A percentile compares a stretch with the other conserved stretches of the same genome.
phyloP scores from a whole-genome alignment of 1,284 basidiomycete genomes.

The Malassezia caprae region DNA sequence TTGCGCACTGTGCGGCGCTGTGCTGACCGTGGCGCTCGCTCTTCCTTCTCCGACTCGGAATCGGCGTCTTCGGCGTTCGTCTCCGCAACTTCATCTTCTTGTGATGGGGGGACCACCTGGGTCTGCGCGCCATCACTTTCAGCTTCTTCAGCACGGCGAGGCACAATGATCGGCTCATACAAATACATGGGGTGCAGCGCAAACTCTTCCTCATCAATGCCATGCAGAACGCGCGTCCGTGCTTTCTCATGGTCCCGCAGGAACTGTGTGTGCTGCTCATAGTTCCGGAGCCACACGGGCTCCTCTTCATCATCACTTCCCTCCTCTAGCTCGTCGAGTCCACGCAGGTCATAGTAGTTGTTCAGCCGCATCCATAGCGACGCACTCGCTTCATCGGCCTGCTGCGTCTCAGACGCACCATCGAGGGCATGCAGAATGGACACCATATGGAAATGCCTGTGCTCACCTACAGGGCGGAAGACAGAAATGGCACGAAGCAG shows the following conservation, averaged over 20 bases:
- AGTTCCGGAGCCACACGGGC: slow-evolving; percentile 7
- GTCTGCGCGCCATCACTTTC: background rate
- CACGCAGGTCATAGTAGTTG: slow-evolving; percentile 29
- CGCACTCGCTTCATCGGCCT: background rate
- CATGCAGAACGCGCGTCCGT: slow-evolving; percentile 6
- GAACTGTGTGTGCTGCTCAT: background rate
- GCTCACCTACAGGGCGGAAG: slow-evolving; percentile 32
- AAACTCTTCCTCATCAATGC: slow-evolving; percentile 15
- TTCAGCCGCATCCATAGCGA: slow-evolving; percentile 27
- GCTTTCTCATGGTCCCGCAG: slow-evolving; percentile 2
- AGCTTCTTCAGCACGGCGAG: background rate
- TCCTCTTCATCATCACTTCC: slow-evolving; percentile 12
- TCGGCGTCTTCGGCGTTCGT: background rate
- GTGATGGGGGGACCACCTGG: background rate
- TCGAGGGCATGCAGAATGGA: slow-evolving; percentile 25
- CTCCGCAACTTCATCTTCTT: background rate
- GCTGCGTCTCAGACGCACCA: background rate
- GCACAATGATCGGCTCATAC: slow-evolving; percentile 3
- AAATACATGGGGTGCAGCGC: slow-evolving; percentile 1
- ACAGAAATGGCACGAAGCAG: slow-evolving; percentile 30
- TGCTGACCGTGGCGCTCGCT: background rate
- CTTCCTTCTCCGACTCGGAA: background rate
- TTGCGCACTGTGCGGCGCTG: slow-evolving; percentile 6
- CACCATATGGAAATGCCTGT: slow-evolving; percentile 38
- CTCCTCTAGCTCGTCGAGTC: slow-evolving; percentile 29